These are phyloP conservation scores for Thelonectria rubi DNA, from an alignment of 2,329 filamentous ascomycete genomes.

Conservation along the genomic window DNA sequence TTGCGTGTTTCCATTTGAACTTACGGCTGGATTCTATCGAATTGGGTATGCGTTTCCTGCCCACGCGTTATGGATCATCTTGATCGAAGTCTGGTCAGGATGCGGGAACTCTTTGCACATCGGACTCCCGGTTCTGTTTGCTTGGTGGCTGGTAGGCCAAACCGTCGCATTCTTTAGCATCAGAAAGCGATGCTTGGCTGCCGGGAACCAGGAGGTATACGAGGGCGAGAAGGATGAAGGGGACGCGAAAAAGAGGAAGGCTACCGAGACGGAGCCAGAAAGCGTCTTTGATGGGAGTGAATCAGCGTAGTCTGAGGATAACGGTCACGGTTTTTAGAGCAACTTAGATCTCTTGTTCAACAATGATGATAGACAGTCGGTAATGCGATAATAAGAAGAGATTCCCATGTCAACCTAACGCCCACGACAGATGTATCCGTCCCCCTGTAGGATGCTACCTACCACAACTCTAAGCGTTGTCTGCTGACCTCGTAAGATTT, in stretches of 20 bases:
- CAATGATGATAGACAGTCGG: too few relatives aligned
- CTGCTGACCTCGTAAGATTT: background rate
- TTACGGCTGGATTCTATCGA: constrained; percentile 51
- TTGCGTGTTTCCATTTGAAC: constrained; percentile 49
- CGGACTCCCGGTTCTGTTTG: constrained; percentile 54
- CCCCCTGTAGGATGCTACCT: too few relatives aligned
- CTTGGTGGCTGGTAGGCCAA: constrained; percentile 48
- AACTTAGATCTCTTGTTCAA: too few relatives aligned
- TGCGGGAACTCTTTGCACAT: constrained; percentile 51
- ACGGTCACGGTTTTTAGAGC: background rate
- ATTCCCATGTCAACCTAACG: too few relatives aligned
- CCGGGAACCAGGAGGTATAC: background rate
- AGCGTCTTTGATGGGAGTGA: background rate
- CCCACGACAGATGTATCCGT: too few relatives aligned
- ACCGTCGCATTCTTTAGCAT: constrained; percentile 36
- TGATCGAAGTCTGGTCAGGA: constrained; percentile 54
- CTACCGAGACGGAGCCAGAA: background rate
- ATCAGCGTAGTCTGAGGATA: background rate
- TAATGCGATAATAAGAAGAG: too few relatives aligned
- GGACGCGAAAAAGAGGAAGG: background rate
- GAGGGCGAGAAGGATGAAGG: background rate
- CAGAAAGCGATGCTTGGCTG: constrained; percentile 36
- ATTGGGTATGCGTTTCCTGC: constrained; percentile 50
- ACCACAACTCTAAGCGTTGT: background rate
- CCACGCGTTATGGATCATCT: constrained; percentile 45